Evolutionary conservation across 1,284 basidiomycete genomes (phyloP).

Genomic region (Cryptococcus sp.): DNA sequence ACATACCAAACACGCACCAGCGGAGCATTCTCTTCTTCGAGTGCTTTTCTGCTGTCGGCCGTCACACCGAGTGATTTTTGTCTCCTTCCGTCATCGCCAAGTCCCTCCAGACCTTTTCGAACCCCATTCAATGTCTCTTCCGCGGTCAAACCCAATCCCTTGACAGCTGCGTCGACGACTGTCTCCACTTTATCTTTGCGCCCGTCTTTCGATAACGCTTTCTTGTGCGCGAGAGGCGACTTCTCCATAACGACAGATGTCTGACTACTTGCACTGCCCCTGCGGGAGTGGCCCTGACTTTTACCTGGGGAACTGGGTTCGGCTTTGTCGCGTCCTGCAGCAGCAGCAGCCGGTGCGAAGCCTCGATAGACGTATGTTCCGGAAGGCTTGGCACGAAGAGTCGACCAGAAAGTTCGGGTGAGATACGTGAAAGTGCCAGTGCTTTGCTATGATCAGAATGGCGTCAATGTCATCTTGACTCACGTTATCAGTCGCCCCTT

Average conservation of each 20-base stretch:
- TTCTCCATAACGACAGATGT: constrained; percentile 17
- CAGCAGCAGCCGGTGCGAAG: constrained; percentile 49
- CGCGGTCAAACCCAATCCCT: constrained; percentile 13
- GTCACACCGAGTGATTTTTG: constrained; percentile 6
- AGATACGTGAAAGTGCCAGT: constrained; percentile 47
- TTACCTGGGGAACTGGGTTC: constrained; percentile 10
- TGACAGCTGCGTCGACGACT: constrained; percentile 18
- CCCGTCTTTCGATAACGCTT: constrained; percentile 11
- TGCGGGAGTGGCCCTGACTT: constrained; percentile 24
- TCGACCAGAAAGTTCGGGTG: constrained; percentile 49
- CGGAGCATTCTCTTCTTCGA: constrained; percentile 50
- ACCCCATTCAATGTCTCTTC: constrained; percentile 18
- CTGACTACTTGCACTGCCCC: constrained; percentile 30
- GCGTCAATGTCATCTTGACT: constrained; percentile 17
- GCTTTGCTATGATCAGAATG: constrained; percentile 16
- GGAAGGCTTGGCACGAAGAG: constrained; percentile 47
- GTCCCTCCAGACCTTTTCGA: constrained; percentile 19
- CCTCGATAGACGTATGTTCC: constrained; percentile 57
- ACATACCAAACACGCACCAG: constrained; percentile 23
- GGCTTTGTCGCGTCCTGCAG: constrained; percentile 28
- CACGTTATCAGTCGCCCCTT: constrained; percentile 55
- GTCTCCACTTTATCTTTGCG: constrained; percentile 8
- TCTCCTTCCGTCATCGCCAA: constrained; percentile 18
- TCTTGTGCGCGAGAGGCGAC: constrained; percentile 16
- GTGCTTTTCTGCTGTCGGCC: constrained; percentile 25